Conservation (phyloP, 805 yeast species). For the Saccharomycopsis synnaedendra region DNA sequence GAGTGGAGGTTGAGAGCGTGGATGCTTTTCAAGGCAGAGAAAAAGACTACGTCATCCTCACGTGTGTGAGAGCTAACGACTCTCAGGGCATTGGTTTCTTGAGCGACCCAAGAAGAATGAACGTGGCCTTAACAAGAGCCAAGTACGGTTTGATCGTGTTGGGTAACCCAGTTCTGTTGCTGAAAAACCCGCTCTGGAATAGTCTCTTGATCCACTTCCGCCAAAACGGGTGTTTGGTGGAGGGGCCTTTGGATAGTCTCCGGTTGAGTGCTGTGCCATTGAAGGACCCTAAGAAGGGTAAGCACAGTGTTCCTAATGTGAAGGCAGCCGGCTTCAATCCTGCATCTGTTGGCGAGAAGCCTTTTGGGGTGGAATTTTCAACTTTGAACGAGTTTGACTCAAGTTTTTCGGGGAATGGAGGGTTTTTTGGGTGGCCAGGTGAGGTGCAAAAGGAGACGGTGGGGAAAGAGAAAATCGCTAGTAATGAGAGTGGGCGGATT, state of each 20-base stretch:
- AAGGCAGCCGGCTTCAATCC: background rate
- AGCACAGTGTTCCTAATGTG: background rate
- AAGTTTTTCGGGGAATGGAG: background rate
- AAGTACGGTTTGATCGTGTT: slow-evolving; percentile 67
- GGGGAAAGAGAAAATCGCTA: no score
- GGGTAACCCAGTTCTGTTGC: slow-evolving; percentile 75
- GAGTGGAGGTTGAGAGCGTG: slow-evolving; percentile 81
- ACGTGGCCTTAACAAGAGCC: slow-evolving; percentile 85
- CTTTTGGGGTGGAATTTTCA: background rate
- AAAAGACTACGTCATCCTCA: slow-evolving; percentile 55
- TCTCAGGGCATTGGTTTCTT: slow-evolving; percentile 70
- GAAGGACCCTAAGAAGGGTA: background rate
- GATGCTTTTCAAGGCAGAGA: slow-evolving; percentile 75
- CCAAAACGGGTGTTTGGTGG: slow-evolving; percentile 80
- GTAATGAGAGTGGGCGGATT: no score
- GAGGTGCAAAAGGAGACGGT: no score
- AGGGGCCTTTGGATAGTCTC: slow-evolving; percentile 74
- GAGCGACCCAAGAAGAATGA: slow-evolving; percentile 74
- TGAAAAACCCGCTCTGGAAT: slow-evolving; percentile 67
- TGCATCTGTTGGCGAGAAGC: background rate
- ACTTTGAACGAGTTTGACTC: slow-evolving; percentile 3
- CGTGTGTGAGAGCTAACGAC: slow-evolving; percentile 66
- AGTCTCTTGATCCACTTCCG: slow-evolving; percentile 66
- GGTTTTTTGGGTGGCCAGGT: no score
- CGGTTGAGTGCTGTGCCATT: slow-evolving; percentile 30